Conservation (phyloP, 2,329 filamentous ascomycete species). For the Penicillium griseofulvum region DNA sequence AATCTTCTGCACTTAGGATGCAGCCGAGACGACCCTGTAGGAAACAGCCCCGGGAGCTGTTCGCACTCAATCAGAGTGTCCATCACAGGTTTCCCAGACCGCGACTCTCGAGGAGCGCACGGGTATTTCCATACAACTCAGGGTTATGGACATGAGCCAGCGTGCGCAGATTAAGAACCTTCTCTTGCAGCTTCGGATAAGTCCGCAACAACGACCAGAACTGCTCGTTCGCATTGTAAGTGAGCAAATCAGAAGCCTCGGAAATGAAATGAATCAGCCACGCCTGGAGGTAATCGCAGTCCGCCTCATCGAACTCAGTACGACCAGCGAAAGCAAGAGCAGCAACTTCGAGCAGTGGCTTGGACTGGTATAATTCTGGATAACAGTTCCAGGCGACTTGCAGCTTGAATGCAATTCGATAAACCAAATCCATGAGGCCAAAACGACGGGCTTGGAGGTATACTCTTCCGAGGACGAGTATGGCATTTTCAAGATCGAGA, state of each 20-base stretch:
- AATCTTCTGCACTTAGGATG: no score
- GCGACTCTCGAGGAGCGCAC: not conserved
- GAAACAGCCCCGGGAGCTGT: no score
- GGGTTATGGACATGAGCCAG: not conserved
- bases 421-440: conserved; percentile 7
- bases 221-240: not conserved
- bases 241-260: conserved; percentile 13
- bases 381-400: conserved; percentile 25
- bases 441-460: conserved; percentile 14
- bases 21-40: not conserved
- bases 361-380: conserved; percentile 11
- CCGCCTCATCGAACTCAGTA: not conserved
- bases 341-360: conserved; percentile 8
- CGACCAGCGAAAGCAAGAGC: not conserved
- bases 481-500: conserved; percentile 3
- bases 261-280: conserved; percentile 19
- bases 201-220: conserved; percentile 11
- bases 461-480: conserved; percentile 10
- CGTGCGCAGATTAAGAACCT: not conserved
- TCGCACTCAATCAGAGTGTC: no score
- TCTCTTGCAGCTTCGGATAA: not conserved
- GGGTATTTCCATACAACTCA: not conserved
- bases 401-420: conserved; percentile 13
- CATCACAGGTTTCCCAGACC: not conserved
- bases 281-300: conserved; percentile 8